Evolutionary conservation across 768 basidiomycete genomes (phyloP).

Genomic region (Suillus fuscotomentosus): DNA sequence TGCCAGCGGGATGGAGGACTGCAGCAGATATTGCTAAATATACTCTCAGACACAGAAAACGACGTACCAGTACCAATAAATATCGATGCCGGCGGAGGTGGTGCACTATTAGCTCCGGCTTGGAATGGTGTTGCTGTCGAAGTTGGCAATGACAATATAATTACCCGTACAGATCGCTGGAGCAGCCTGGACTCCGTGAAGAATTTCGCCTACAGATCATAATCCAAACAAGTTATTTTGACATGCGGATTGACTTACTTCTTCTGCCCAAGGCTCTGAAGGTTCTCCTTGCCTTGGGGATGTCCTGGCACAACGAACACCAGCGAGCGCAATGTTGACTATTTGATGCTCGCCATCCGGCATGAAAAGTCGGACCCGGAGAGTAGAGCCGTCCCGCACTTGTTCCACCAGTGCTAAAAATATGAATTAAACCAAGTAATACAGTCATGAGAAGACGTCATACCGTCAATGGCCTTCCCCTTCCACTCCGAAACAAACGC

Average conservation of each 20-base stretch:
- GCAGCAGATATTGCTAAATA: neutral
- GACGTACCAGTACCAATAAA: constrained; percentile 83
- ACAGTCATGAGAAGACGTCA: constrained; percentile 8
- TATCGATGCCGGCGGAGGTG: constrained; percentile 70
- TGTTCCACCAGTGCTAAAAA: constrained; percentile 84
- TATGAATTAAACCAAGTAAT: neutral
- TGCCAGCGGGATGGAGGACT: constrained; percentile 92
- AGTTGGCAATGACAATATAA: constrained; percentile 77
- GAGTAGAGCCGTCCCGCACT: constrained; percentile 88
- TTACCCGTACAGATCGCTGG: constrained; percentile 74
- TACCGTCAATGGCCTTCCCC: constrained; percentile 87
- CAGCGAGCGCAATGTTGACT: constrained; percentile 81
- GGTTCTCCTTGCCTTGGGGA: constrained; percentile 72
- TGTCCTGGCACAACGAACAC: constrained; percentile 71
- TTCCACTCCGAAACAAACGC: constrained; percentile 91
- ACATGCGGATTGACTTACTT: constrained; percentile 48
- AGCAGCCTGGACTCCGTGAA: constrained; percentile 89
- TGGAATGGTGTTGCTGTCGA: constrained; percentile 82
- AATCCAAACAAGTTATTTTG: constrained; percentile 10
- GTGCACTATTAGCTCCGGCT: constrained; percentile 43
- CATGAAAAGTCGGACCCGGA: constrained; percentile 85
- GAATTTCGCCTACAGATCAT: constrained; percentile 69
- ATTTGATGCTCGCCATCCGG: constrained; percentile 90
- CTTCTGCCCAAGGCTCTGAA: constrained; percentile 86
- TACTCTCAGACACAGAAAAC: constrained; percentile 1